Conservation (phyloP, 352 stramenopile species). For the Globisporangium camurandrum region DNA sequence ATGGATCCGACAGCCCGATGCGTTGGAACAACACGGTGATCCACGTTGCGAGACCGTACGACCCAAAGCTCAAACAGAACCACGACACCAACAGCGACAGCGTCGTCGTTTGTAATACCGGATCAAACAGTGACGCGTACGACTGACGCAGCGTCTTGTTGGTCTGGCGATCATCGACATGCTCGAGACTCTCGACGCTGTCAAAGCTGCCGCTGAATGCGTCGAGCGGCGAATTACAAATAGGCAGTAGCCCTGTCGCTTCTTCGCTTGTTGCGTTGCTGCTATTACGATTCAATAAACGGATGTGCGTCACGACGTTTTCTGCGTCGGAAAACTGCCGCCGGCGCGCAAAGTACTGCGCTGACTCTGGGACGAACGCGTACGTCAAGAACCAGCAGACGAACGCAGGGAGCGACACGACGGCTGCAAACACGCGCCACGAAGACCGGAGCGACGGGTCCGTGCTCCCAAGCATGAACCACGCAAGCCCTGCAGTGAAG, state of each 20-base stretch:
- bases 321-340: conserved; percentile 45
- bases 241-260: conserved; percentile 18
- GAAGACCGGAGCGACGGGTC: conserved; percentile 28
- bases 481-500: conserved; percentile 75
- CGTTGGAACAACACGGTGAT: conserved; percentile 91
- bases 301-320: conserved; percentile 56
- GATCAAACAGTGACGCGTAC: conserved; percentile 43
- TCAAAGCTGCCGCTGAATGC: conserved; percentile 4
- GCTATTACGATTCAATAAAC: conserved; percentile 20
- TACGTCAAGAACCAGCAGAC: conserved; percentile 63
- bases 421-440: conserved; percentile 73
- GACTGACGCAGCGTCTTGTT: conserved; percentile 16
- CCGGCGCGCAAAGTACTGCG: conserved; percentile 54
- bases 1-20: conserved; percentile 84
- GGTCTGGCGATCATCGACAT: too few relatives aligned
- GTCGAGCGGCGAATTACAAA: too few relatives aligned
- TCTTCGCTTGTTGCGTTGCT: conserved; percentile 7
- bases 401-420: conserved; percentile 62
- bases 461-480: conserved; percentile 76
- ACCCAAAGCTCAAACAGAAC: conserved; percentile 78
- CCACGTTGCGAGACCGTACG: conserved; percentile 90
- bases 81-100: conserved; percentile 54
- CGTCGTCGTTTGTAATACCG: conserved; percentile 51
- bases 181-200: conserved; percentile 7
- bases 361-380: conserved; percentile 73